phyloP scores from a whole-genome alignment of 768 basidiomycete species.

The Cyclocybe aegerita region DNA sequence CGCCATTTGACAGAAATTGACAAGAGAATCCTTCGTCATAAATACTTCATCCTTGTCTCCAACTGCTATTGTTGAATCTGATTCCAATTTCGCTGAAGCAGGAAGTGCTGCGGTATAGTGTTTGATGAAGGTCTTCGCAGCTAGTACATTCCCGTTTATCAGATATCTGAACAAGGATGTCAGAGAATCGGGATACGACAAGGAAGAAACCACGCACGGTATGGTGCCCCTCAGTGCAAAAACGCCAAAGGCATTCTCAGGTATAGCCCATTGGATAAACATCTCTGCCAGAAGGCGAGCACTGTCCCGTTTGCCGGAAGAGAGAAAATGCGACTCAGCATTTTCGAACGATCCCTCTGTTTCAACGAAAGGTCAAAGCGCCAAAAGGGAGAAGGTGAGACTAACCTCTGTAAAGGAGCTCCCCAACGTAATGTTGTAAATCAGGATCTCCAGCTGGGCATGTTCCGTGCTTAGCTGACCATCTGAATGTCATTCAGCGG shows the following conservation, averaged over 20 bases:
- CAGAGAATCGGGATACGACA: neutral
- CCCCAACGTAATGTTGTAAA: slow-evolving; percentile 88
- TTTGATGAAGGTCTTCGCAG: slow-evolving; percentile 89
- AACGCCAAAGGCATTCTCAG: slow-evolving; percentile 53
- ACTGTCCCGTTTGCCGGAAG: slow-evolving; percentile 87
- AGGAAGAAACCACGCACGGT: slow-evolving; percentile 56
- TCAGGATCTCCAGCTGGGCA: slow-evolving; percentile 86
- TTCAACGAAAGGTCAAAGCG: neutral
- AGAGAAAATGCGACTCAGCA: slow-evolving; percentile 82
- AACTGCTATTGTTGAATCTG: slow-evolving; percentile 47
- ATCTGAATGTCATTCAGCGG: slow-evolving; percentile 48
- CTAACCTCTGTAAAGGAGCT: slow-evolving; percentile 81
- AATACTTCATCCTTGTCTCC: slow-evolving; percentile 59
- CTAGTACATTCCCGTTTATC: slow-evolving; percentile 87
- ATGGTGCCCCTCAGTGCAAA: slow-evolving; percentile 87
- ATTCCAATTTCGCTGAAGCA: slow-evolving; percentile 39
- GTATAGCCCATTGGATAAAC: slow-evolving; percentile 75
- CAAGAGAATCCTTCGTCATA: slow-evolving; percentile 68
- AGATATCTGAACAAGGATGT: slow-evolving; percentile 53
- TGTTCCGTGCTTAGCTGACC: slow-evolving; percentile 78
- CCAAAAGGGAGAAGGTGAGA: neutral
- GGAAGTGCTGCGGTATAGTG: slow-evolving; percentile 70
- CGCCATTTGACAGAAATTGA: slow-evolving; percentile 92
- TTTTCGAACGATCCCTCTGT: slow-evolving; percentile 72
- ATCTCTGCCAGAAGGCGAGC: slow-evolving; percentile 84